Base-by-base conservation (phyloP, 2,329 filamentous ascomycete genomes). In the Blastomyces gilchristii region DNA sequence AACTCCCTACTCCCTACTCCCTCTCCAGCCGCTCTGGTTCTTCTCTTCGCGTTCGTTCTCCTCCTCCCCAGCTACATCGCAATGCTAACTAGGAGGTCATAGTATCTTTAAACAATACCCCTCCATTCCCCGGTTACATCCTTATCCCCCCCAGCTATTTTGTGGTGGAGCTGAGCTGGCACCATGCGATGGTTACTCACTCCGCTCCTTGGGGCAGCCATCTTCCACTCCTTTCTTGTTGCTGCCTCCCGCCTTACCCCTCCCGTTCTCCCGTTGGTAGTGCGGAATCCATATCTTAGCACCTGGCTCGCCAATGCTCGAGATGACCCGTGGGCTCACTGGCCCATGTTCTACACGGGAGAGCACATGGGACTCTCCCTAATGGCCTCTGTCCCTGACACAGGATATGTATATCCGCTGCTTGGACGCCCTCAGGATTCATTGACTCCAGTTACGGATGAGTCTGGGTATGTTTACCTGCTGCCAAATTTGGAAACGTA, bases 281-380 rank as follows among this genome's bases (percentile, higher is more conserved):
- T 93, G 56, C 85, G 85, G 64, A 88, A 86, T 47, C 90, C 90
- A 1, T 94, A 93, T 70, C 77, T 94, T 5, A 91, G 85, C 71
- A 83, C 85, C n/a, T 91, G 88, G 87, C 78, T 89, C 52, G 69
- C 83, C 74, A 81, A 78, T 90, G 89, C 90, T 50, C 82, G 91
- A 68, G 83, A 87, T 63, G 81, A 82, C 56, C 91, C 91, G 1
- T 95, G 90, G 90, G 82, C 85, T 62, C 83, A 85, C 76, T 96
- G 91, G 91, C 91, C 91, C 31, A 93, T 93, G 74, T 91, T 92
- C 74, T 92, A 87, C 81, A 89, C 87, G 7, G 88, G 89, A 43
- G 80, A 85, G 69, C 81, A 87, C 77, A 74, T 88, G 63, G 86
- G 86, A 53, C 82, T 89, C 66, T 82, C 83, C 7, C 75, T 89